Evolutionary conservation across 768 basidiomycete species (phyloP).

Genomic region (Porpolomopsis calyptriformis): DNA sequence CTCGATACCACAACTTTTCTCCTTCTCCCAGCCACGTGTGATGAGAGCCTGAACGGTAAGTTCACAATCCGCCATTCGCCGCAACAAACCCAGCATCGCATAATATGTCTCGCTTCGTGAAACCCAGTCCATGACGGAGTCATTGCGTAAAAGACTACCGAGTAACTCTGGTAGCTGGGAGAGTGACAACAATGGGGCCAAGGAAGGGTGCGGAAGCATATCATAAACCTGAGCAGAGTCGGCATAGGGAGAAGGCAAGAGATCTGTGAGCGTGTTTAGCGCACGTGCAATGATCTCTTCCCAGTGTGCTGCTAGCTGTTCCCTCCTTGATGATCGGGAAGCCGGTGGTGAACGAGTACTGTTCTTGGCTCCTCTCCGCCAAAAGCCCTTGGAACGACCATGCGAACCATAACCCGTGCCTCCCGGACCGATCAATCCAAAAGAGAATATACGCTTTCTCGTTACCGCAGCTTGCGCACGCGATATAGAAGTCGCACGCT

Average conservation of each 20-base stretch:
- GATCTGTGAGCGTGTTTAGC: constrained; percentile 26
- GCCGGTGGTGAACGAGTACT: too few relatives aligned
- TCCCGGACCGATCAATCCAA: constrained; percentile 41
- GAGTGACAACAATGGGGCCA: constrained; percentile 29
- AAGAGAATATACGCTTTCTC: constrained; percentile 13
- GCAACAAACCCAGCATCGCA: constrained; percentile 36
- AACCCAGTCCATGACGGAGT: constrained; percentile 45
- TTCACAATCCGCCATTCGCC: constrained; percentile 41
- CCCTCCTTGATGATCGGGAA: not conserved
- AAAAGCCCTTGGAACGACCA: constrained; percentile 4
- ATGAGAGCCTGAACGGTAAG: constrained; percentile 36
- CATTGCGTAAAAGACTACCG: constrained; percentile 39
- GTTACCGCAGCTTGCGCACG: constrained; percentile 26
- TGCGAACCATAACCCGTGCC: constrained; percentile 38
- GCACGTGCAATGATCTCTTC: constrained; percentile 32
- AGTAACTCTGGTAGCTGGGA: constrained; percentile 41
- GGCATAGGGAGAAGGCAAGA: constrained; percentile 37
- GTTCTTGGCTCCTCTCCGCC: not conserved
- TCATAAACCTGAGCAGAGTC: constrained; percentile 35
- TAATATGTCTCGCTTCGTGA: constrained; percentile 37
- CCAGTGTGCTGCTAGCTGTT: constrained; percentile 22
- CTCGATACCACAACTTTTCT: constrained; percentile 30
- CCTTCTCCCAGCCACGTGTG: constrained; percentile 28
- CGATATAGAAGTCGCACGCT: constrained; percentile 28
- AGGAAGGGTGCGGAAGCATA: constrained; percentile 37